Conservation (phyloP, 1,139 yeast species). For the Yamadazyma mexicana region DNA sequence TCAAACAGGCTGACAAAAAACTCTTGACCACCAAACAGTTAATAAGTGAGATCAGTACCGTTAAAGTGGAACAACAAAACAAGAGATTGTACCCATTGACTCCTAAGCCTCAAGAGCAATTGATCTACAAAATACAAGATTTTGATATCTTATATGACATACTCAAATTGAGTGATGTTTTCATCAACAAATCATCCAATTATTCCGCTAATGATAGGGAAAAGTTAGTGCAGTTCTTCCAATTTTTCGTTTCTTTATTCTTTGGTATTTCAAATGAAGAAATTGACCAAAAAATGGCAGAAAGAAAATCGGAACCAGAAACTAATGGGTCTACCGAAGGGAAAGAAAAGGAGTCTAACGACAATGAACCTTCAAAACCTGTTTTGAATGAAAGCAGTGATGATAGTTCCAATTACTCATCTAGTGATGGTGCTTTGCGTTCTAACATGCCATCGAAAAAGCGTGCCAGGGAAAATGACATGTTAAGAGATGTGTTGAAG, state of each 20-base stretch:
- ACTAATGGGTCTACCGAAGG: slow-evolving; percentile 8
- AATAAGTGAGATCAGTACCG: slow-evolving; percentile 87
- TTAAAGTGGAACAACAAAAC: slow-evolving; percentile 81
- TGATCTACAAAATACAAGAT: slow-evolving; percentile 68
- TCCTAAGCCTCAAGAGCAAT: slow-evolving; percentile 82
- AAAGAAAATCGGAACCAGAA: slow-evolving; percentile 20
- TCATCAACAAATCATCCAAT: slow-evolving; percentile 65
- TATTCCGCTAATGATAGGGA: slow-evolving; percentile 85
- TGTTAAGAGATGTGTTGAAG: slow-evolving; percentile 74
- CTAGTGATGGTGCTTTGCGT: slow-evolving; percentile 9
- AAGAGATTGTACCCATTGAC: slow-evolving; percentile 82
- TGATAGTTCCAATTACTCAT: not conserved
- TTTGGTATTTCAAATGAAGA: slow-evolving; percentile 52
- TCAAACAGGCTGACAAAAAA: slow-evolving; percentile 95
- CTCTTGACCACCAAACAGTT: slow-evolving; percentile 85
- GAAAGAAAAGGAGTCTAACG: slow-evolving; percentile 8
- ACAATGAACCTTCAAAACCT: not conserved
- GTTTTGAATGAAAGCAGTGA: slow-evolving; percentile 3
- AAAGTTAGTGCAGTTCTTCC: slow-evolving; percentile 69
- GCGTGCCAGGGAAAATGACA: slow-evolving; percentile 63
- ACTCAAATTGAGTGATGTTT: slow-evolving; percentile 65
- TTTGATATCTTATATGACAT: slow-evolving; percentile 72
- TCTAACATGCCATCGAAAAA: slow-evolving; percentile 31
- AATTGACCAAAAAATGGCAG: slow-evolving; percentile 26
- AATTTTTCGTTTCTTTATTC: slow-evolving; percentile 66